Base-by-base conservation (phyloP, 345 rosid genomes). In the Alliaria petiolata region DNA sequence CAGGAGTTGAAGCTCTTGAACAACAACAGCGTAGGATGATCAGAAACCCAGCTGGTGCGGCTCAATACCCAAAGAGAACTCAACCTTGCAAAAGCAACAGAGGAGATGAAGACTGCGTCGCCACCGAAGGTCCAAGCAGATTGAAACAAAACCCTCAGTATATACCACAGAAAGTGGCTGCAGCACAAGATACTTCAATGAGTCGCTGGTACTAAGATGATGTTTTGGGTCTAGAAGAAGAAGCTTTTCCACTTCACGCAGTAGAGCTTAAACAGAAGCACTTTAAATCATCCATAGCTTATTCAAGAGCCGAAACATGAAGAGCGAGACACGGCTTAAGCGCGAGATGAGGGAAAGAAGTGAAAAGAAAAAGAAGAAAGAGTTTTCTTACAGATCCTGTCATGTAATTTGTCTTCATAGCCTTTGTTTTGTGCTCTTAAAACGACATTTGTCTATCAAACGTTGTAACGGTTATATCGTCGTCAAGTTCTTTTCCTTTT, bases 81-180 rank as follows among this genome's bases (percentile, higher is more conserved):
- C 76, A 92, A 0, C 71, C 67, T 47, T 85, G 86, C 69, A 91
- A 87, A 83, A 87, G 81, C 17, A 95, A 80, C 69, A 84, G 85
- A 76, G 83, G 81, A 30, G 92, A 87, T 62, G 96, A 89, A 46
- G 96, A 89, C 47, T 82, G 81, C 4, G 58, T 56, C 8, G 43
- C 62, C 2, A 56, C 83, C 4, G 97, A 85, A 67, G 83, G 87
- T 64, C 65, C 90, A 56, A 82, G 73, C 36, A 86, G 85, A 51
- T 68, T 87, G 85, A 96, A 87, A 80, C 92, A 90, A 39, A 93
- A 91, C 71, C 86, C 90, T 31, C 97, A 85, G 79, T 89, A 82
- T 74, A 76, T 86, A 80, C 88, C 85, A 22, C 82, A 91, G 81
- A 87, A 93, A 84, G 91, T 89, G 58, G 83, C 95, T 57, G 96